Evolutionary conservation across 2,329 filamentous ascomycete species (phyloP), one percentile per base, ranked within the genome.

Genomic region (Amphichorda felina): DNA sequence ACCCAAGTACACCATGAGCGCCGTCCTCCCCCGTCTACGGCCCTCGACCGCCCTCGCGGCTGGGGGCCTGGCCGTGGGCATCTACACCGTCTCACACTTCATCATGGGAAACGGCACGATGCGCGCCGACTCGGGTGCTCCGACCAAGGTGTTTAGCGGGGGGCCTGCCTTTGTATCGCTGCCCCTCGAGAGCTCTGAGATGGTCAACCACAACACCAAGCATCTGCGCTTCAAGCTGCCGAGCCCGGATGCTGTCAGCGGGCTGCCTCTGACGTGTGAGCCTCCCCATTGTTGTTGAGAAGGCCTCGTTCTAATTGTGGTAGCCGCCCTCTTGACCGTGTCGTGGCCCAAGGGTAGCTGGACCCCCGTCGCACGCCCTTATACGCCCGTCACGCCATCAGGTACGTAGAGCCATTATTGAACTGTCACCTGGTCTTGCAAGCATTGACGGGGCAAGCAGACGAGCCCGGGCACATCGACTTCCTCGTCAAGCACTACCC

Each of bases 401-500:
- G 57, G 70, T 72, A 55, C 32, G 39, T 11, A 32, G 15, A 8
- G 8, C 16, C 30, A 8, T 19, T 25, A 7, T 32, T 32, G 30
- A 32, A 18, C n/a, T n/a, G n/a, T n/a, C n/a, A n/a, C n/a, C n/a
- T 9, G 29, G 4, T 15, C 29, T n/a, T 30, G 17, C 29, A 30
- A 30, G n/a, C 29, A 30, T 3, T 9, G 6, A 8, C 9, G 18
- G 16, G 11, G 14, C 32, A 49, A 69, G n/a, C n/a, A n/a, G 71
- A 74, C 26, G 61, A 75, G 26, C 61, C 63, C 2, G 79, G 78
- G 5, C 61, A 61, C 38, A 45, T 85, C 6, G 75, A 82, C 8
- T 59, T 84, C 14, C 57, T 83, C 31, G 67, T 85, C 11, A 85
- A 84, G 54, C 63, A 69, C 38, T 85, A 84, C 46, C 77, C 78